Evolutionary conservation across 805 yeast species (phyloP), one percentile per base, ranked within the genome.

Genomic region (Barnettozyma wickerhamii): DNA sequence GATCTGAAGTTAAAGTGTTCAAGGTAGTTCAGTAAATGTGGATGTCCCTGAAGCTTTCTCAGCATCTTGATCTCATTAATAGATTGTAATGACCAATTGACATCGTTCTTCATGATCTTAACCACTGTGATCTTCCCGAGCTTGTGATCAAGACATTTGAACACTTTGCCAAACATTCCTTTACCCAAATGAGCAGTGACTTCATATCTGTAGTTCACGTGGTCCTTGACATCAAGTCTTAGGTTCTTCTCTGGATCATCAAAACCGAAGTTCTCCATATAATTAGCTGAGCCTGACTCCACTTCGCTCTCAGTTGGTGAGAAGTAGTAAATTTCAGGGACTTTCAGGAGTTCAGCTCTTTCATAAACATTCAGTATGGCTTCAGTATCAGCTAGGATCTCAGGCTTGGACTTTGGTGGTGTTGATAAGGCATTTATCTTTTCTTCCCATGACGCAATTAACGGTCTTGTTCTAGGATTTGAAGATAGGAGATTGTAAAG

Each of bases 141-240:
- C 53, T 80, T 81, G 54, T 82, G 84, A 62, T 88, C 95, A 18
- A 63, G 58, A 45, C 89, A 82, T 42, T 74, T 68, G 6, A 84
- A 64, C 2, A 88, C 96, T 38, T 77, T 78, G 0, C 96, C 96
- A 65, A 87, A 87, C 32, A 90, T 79, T 7, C 96, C 96, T 37
- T 73, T 75, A 0, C 96, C 96, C 10, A 87, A 67, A 1, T 68
- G 59, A 2, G 67, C 59, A 17, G 74, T 38, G 4, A 86, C 77
- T 49, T 84, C 79, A 55, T 81, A 88, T 21, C 95, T 63, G 58
- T 79, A 87, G 40, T 81, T 81, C 32, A 87, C 74, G 48, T 87
- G 96, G 55, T 86, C 95, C 10, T 81, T 77, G 1, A 58, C 55
- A 0, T 66, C 52, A 1, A 76, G 66, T 6, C 65, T 63, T 52